Base-by-base conservation (phyloP, 192 early-diverging fungal genomes). In the Borealophlyctis nickersoniae region DNA sequence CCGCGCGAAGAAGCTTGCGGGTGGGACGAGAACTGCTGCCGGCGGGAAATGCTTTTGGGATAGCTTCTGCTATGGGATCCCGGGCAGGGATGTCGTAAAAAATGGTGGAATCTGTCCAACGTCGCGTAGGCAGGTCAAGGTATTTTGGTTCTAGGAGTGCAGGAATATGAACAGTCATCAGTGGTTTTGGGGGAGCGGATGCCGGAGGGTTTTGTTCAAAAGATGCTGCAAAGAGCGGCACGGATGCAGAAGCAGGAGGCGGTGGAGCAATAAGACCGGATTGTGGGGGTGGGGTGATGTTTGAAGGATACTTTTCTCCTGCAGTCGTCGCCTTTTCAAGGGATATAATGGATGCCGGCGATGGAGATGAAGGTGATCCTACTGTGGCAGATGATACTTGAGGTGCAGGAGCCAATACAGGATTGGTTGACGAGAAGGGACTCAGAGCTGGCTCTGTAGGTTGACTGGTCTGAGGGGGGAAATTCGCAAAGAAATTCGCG, bases 41-140 rank as follows among this genome's bases (percentile, higher is more conserved):
- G 2, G 66, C 30, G 2, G 56, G 48, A 51, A 74, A 75, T 0
- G 52, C 50, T 52, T 77, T 77, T 51, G 60, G 23, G 28, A 80
- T 53, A n/a, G 62, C 50, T 29, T 76, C 72, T 14, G 36, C 52
- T n/a, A 80, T 36, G 19, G 63, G 66, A 50, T 80, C 78, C 9
- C 66, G 33, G 3, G 50, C 29, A 19, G 78, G 78, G 22, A 80
- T 64, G 45, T 75, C 73, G 56, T 63, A 61, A 58, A 80, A 80
- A 11, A 63, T 50, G 1, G 36, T 49, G 24, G 67, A 52, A 39
- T 75, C 65, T 3, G 56, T 74, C 72, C 72, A 77, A n/a, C 62
- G 48, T n/a, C 69, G 30, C 14, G 78, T 75, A 30, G 73, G 69
- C 3, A 75, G 64, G 27, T 13, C 13, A 14, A 19, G 28, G 49